Percentiles rank a stretch among this genome's conserved stretches.
phyloP scores from a whole-genome alignment of 805 yeast species.

The Metschnikowia amazonensis region DNA sequence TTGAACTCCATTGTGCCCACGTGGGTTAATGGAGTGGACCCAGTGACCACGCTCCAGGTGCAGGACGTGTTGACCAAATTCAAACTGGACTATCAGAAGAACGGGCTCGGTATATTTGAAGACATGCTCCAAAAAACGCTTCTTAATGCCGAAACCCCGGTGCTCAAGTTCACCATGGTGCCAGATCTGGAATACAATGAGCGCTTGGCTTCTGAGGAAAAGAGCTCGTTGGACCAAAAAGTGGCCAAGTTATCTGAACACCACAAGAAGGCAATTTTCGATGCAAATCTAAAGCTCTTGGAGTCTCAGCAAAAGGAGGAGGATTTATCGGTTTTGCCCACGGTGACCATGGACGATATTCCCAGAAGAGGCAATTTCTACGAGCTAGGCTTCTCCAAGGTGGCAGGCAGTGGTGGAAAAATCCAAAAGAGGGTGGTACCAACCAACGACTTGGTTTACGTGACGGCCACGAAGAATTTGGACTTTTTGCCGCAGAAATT shows the following conservation, averaged over 20 bases:
- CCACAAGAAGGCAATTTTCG: slow-evolving; percentile 55
- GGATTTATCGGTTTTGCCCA: slow-evolving; percentile 77
- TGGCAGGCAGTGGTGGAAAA: slow-evolving; percentile 29
- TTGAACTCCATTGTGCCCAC: slow-evolving; percentile 73
- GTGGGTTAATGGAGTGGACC: slow-evolving; percentile 82
- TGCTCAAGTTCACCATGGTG: slow-evolving; percentile 69
- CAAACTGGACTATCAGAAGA: slow-evolving; percentile 51
- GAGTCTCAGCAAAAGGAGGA: slow-evolving; percentile 65
- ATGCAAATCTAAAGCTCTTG: slow-evolving; percentile 57
- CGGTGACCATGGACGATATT: slow-evolving; percentile 71
- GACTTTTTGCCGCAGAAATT: slow-evolving; percentile 56
- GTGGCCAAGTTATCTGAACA: slow-evolving; percentile 44
- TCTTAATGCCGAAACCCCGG: slow-evolving; percentile 43
- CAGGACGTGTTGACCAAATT: slow-evolving; percentile 57
- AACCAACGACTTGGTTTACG: slow-evolving; percentile 79
- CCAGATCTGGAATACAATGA: slow-evolving; percentile 60
- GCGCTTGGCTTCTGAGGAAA: slow-evolving; percentile 53
- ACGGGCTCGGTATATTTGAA: slow-evolving; percentile 54
- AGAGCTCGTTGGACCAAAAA: slow-evolving; percentile 42
- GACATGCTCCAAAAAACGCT: slow-evolving; percentile 54
- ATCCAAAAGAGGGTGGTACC: slow-evolving; percentile 53
- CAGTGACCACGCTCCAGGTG: slow-evolving; percentile 63
- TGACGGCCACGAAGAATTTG: slow-evolving; percentile 62
- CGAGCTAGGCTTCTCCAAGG: slow-evolving; percentile 25
- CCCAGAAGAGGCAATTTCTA: slow-evolving; percentile 47